Conservation (phyloP, 179 eudicot species). For the Monotropa hypopitys region DNA sequence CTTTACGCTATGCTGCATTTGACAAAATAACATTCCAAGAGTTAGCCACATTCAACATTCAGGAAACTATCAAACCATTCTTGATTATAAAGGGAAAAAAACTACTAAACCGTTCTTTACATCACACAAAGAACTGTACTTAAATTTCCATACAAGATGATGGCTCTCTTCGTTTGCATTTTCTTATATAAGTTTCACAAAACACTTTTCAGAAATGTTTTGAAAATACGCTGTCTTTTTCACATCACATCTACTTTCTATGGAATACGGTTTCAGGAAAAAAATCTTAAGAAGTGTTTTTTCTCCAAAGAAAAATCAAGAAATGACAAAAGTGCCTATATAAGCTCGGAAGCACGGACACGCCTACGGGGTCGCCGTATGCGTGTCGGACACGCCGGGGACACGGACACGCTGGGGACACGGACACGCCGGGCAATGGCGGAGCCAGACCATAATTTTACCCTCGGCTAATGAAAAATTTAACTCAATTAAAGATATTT, state of each 20-base stretch:
- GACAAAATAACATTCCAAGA: not conserved
- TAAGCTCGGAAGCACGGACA: too few species aligned
- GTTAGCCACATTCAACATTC: not conserved
- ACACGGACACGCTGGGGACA: too few species aligned
- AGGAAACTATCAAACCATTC: not conserved
- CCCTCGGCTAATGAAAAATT: too few species aligned
- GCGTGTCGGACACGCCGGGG: too few species aligned
- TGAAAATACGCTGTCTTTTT: not conserved
- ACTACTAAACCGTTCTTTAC: not conserved
- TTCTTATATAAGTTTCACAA: not conserved
- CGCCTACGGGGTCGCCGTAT: too few species aligned
- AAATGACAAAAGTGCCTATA: too few species aligned
- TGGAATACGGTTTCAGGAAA: not conserved
- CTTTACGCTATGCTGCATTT: constrained; percentile 50
- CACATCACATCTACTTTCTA: not conserved
- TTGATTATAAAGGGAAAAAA: not conserved
- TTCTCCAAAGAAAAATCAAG: not conserved
- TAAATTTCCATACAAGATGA: not conserved
- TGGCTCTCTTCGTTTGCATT: not conserved
- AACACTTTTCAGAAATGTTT: not conserved
- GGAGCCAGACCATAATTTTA: too few species aligned
- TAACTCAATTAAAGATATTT: too few species aligned
- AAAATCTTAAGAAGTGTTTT: not conserved
- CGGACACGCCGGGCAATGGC: too few species aligned
- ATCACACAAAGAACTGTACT: not conserved